Conservation (phyloP, 352 stramenopile species). For the Globisporangium megalacanthum region DNA sequence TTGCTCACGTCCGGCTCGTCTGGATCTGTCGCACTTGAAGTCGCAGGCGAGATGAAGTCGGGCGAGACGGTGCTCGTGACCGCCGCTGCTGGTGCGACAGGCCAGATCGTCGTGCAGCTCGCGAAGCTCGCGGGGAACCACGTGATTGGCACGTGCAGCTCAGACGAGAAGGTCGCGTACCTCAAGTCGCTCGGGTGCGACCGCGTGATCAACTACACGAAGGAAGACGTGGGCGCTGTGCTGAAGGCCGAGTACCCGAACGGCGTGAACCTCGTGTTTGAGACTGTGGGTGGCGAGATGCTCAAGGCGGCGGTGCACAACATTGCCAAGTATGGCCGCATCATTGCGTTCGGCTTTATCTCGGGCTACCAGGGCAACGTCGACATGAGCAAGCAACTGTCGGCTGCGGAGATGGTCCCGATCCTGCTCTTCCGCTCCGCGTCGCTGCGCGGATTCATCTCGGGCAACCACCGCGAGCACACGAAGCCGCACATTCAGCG, state of each 20-base stretch:
- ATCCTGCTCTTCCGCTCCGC: conserved; percentile 20
- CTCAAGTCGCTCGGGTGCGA: conserved; percentile 37
- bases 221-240: conserved; percentile 49
- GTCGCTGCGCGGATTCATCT: conserved; percentile 49
- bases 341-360: conserved; percentile 59
- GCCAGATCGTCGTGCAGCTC: conserved; percentile 68
- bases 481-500: conserved; percentile 36
- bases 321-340: conserved; percentile 44
- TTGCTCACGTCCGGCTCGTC: conserved; percentile 13
- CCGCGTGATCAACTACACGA: conserved; percentile 84
- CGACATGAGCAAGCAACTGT: conserved; percentile 1
- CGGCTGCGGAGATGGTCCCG: conserved; percentile 10
- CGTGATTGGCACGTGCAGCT: conserved; percentile 45
- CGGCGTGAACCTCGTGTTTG: conserved; percentile 61
- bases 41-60: conserved; percentile 49
- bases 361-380: conserved; percentile 39
- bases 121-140: conserved; percentile 59
- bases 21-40: conserved; percentile 40
- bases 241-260: conserved; percentile 69
- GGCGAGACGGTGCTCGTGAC: conserved; percentile 53
- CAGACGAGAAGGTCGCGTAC: conserved; percentile 53
- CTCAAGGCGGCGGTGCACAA: conserved; percentile 48
- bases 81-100: conserved; percentile 29
- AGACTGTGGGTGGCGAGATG: conserved; percentile 53
- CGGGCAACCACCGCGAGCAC: conserved; percentile 31